phyloP scores from a whole-genome alignment of 23 red algal species.

The Gracilaria domingensis region DNA sequence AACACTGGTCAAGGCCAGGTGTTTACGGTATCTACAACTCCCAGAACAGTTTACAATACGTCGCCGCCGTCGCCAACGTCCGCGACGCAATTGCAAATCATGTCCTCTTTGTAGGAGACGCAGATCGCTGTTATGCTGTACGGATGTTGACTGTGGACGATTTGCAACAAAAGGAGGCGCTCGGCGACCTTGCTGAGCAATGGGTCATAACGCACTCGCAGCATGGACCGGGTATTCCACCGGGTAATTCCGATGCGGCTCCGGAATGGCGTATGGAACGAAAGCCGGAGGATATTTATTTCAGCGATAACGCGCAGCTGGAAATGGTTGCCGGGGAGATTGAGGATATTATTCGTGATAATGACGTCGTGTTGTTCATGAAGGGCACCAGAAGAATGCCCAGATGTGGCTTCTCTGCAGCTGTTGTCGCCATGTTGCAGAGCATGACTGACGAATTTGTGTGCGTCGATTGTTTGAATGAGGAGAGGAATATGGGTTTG shows the following conservation, averaged over 20 bases:
- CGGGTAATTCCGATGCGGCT: conserved; percentile 58
- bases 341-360: conserved; percentile 40
- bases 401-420: conserved; percentile 83
- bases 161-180: conserved; percentile 29
- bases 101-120: conserved; percentile 13
- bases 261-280: conserved; percentile 49
- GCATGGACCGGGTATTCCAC: conserved; percentile 45
- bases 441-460: conserved; percentile 71
- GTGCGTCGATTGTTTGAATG: conserved; percentile 81
- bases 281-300: conserved; percentile 33
- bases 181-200: conserved; percentile 56
- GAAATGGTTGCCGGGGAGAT: conserved; percentile 35
- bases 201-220: conserved; percentile 59
- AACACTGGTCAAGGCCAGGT: conserved; percentile 49
- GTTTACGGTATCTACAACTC: conserved; percentile 64
- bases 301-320: conserved; percentile 2
- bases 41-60: conserved; percentile 39
- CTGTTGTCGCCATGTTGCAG: conserved; percentile 73
- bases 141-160: conserved; percentile 63
- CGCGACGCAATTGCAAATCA: conserved; percentile 57
- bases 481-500: conserved; percentile 59
- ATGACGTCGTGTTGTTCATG: conserved; percentile 90
- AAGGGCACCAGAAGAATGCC: conserved; percentile 81
- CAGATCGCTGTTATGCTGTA: background rate
- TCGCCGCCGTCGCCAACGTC: conserved; percentile 62